Conservation (phyloP, 371 early-diverging fungal species). For the Coemansia sp. region DNA sequence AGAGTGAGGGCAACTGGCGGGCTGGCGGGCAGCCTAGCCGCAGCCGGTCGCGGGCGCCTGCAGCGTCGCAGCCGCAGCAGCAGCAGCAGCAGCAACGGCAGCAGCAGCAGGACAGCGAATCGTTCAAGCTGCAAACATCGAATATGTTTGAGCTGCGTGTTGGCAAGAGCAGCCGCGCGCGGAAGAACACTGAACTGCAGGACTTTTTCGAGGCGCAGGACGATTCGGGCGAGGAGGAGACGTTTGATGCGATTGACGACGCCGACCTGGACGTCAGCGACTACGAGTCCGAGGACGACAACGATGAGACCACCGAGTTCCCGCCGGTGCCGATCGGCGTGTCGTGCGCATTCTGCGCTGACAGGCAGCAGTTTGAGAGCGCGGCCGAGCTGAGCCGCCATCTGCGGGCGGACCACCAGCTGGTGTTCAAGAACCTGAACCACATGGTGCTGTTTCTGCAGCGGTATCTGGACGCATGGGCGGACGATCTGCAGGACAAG, state of each 20-base stretch:
- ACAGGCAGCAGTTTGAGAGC: constrained; percentile 58
- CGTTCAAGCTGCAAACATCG: constrained; percentile 35
- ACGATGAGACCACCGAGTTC: constrained; percentile 60
- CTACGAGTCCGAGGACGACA: constrained; percentile 50
- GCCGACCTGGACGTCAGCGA: constrained; percentile 55
- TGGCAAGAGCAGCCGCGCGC: constrained; percentile 38
- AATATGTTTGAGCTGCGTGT: constrained; percentile 46
- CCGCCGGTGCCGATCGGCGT: constrained; percentile 60
- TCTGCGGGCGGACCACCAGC: constrained; percentile 63
- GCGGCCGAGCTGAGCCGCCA: constrained; percentile 68
- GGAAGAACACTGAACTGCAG: constrained; percentile 36
- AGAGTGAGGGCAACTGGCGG: constrained; percentile 18
- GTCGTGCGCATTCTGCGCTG: constrained; percentile 52
- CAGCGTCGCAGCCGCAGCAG: not conserved
- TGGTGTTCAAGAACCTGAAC: constrained; percentile 69
- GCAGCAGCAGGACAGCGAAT: not conserved
- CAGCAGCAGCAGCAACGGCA: constrained; percentile 8
- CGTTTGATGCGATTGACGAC: constrained; percentile 57
- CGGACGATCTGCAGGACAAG: constrained; percentile 52
- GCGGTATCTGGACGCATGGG: constrained; percentile 73
- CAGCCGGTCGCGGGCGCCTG: constrained; percentile 33
- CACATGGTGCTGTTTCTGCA: constrained; percentile 83
- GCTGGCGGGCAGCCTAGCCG: constrained; percentile 15
- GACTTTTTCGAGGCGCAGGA: constrained; percentile 43
- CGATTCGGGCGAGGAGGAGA: constrained; percentile 43